These are phyloP conservation scores for Leucosporidium scottii DNA, from an alignment of 768 basidiomycete genomes.

Conservation along the genomic window DNA sequence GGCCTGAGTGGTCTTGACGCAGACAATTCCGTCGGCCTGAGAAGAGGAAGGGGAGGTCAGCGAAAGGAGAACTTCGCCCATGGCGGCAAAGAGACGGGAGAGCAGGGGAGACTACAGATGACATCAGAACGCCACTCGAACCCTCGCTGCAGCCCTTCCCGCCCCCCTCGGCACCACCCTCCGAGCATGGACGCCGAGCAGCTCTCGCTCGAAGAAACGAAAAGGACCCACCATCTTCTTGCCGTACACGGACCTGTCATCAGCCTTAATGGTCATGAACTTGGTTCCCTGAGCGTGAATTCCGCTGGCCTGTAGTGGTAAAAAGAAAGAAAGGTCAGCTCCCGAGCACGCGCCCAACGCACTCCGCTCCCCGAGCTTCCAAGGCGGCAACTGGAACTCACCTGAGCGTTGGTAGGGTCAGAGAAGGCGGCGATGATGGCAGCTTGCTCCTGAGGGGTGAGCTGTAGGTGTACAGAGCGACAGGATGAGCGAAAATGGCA, in stretches of 20 bases:
- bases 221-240: conserved; percentile 64
- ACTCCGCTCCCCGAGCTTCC: not conserved
- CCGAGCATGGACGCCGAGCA: not conserved
- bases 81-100: no score
- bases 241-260: conserved; percentile 56
- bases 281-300: conserved; percentile 62
- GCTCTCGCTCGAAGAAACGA: conserved; percentile 16
- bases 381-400: not conserved
- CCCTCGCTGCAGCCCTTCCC: no score
- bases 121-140: no score
- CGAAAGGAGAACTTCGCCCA: not conserved
- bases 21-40: conserved; percentile 63
- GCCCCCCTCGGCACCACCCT: no score
- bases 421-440: conserved; percentile 51
- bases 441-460: conserved; percentile 59
- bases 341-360: not conserved
- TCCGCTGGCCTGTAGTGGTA: conserved; percentile 51
- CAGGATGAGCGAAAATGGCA: not conserved
- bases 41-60: not conserved
- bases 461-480: conserved; percentile 45
- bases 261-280: conserved; percentile 59
- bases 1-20: conserved; percentile 80
- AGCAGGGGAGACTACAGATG: no score
- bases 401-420: conserved; percentile 37
- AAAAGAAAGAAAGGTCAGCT: conserved; percentile 19